phyloP scores from a whole-genome alignment of 805 yeast species.

The Teunomyces panamensis region DNA sequence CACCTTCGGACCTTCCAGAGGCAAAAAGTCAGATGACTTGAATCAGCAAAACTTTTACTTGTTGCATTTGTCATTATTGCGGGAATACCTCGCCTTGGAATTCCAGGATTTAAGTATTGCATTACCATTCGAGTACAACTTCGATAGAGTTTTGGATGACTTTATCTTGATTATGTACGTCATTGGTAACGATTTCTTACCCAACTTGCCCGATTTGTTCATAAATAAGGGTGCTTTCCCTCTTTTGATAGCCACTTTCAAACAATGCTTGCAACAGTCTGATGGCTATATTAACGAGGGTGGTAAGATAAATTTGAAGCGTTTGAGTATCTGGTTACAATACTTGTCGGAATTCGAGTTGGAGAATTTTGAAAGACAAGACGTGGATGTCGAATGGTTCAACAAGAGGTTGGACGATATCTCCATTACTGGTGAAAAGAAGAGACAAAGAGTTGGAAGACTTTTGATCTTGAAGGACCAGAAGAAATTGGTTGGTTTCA shows the following conservation, averaged over 20 bases:
- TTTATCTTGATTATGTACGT: conserved; percentile 89
- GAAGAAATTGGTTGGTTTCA: conserved; percentile 62
- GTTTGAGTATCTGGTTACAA: conserved; percentile 74
- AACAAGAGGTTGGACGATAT: conserved; percentile 79
- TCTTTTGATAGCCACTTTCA: conserved; percentile 83
- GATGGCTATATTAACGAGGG: conserved; percentile 84
- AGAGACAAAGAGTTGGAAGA: conserved; percentile 63
- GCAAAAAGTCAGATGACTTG: conserved; percentile 43
- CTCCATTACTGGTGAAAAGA: conserved; percentile 68
- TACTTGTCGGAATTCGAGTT: conserved; percentile 76
- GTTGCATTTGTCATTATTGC: conserved; percentile 78
- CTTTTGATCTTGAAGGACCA: conserved; percentile 67
- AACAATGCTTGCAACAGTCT: conserved; percentile 64
- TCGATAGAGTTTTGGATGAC: conserved; percentile 89
- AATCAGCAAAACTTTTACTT: conserved; percentile 79
- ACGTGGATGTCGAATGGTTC: conserved; percentile 88
- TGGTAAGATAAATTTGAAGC: conserved; percentile 74
- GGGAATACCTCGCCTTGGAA: conserved; percentile 90
- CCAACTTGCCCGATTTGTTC: conserved; percentile 91
- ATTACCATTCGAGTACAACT: conserved; percentile 67
- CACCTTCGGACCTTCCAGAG: conserved; percentile 62
- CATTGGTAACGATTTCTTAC: conserved; percentile 96
- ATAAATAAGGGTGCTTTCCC: conserved; percentile 96
- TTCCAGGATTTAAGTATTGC: conserved; percentile 66
- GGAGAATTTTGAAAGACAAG: conserved; percentile 80